Base-by-base conservation (phyloP, 768 basidiomycete genomes). In the Leccinum subgranulosum region DNA sequence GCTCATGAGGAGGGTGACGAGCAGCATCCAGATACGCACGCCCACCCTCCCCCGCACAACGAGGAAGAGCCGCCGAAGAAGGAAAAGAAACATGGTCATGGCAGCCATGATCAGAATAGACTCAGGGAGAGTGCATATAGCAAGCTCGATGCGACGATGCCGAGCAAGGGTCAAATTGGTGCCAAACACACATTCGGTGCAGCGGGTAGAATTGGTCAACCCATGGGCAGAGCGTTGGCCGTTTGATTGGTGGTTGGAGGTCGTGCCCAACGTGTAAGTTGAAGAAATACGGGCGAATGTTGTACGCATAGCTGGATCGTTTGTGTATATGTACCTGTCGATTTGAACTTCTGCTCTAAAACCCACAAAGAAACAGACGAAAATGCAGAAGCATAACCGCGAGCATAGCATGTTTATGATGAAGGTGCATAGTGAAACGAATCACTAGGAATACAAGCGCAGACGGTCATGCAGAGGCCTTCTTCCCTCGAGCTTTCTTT, bases 401-500 rank as follows among this genome's bases (percentile, higher is more conserved):
- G 63, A 58, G 36, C n/a, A 33, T 3, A 33, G 36, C n/a, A 31
- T 51, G 60, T 59, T 63, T 61, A 56, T 63, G 59, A 70, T 60
- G 39, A 53, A 53, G 25, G 49, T 60, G 70, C 66, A 68, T 62
- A 60, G 46, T 39, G 28, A 60, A 60, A 39, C 51, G 11, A 58
- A 54, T 52, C 59, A 61, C 59, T 69, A 66, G 58, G 48, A 51
- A 69, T 70, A 72, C 63, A 73, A 45, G 60, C 55, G 33, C 36
- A 55, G 45, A 49, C 33, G 54, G 31, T 73, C 57, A 70, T 65
- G 60, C 61, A 31, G 55, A 28, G 19, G 65, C 71, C 75, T 88
- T 90, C 79, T 84, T 86, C 55, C 90, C 88, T 66, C 90, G 80
- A 60, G 76, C 60, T 77, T 90, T 91, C 81, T 84, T 90, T 50